phyloP scores from a whole-genome alignment of 1,284 basidiomycete genomes.

The Trametes sp. region DNA sequence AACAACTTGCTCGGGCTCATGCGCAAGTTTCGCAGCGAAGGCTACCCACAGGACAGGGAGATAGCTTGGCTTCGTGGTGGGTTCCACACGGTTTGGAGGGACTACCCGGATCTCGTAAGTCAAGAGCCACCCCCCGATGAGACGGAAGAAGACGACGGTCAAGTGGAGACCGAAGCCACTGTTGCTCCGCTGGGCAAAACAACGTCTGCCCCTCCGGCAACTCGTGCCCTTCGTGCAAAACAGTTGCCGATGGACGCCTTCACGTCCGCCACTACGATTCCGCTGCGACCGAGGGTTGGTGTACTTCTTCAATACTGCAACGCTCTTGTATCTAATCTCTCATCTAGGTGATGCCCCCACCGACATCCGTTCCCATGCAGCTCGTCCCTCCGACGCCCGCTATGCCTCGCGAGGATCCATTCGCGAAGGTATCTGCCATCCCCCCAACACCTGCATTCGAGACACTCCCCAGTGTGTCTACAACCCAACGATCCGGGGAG shows the following conservation, averaged over 20 bases:
- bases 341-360: constrained; percentile 17
- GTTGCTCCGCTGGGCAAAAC: constrained; percentile 24
- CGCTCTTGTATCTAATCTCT: too few relatives aligned
- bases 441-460: constrained; percentile 18
- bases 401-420: constrained; percentile 13
- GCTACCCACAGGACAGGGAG: constrained; percentile 59
- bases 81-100: constrained; percentile 73
- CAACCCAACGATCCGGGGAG: not conserved
- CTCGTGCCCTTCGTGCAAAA: constrained; percentile 58
- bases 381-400: constrained; percentile 21
- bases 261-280: constrained; percentile 59
- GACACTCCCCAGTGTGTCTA: constrained; percentile 6
- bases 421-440: constrained; percentile 6
- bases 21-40: constrained; percentile 81
- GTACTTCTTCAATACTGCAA: not conserved
- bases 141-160: constrained; percentile 61
- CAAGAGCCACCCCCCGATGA: constrained; percentile 52
- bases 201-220: constrained; percentile 25
- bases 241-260: constrained; percentile 74
- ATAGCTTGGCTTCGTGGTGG: constrained; percentile 85
- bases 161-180: constrained; percentile 13
- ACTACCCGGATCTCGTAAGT: constrained; percentile 60
- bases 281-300: constrained; percentile 28
- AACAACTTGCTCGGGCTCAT: constrained; percentile 83
- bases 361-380: constrained; percentile 16